Conservation (phyloP, 2,329 filamentous ascomycete genomes). For the Alternaria sp. region DNA sequence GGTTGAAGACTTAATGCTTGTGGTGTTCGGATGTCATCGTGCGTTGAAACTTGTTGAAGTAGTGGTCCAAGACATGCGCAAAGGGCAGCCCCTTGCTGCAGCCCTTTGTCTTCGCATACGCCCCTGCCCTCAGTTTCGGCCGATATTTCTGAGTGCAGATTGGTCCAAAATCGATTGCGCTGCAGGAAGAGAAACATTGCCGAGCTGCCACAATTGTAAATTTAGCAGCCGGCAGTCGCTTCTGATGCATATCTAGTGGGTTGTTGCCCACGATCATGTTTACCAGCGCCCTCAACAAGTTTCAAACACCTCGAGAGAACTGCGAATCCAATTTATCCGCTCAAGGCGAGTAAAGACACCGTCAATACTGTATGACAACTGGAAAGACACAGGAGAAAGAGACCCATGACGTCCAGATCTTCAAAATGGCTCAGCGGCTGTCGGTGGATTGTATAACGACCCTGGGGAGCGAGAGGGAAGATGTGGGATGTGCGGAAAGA, state of each 20-base stretch:
- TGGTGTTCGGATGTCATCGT: background rate
- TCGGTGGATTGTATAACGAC: background rate
- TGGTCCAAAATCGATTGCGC: background rate
- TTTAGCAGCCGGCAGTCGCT: background rate
- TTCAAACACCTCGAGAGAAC: background rate
- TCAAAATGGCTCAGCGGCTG: background rate
- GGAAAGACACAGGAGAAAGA: background rate
- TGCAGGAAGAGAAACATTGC: background rate
- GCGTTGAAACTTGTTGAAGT: background rate
- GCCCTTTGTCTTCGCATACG: background rate
- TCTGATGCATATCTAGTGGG: background rate
- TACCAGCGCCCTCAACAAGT: background rate
- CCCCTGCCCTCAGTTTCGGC: background rate
- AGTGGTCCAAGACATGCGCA: background rate
- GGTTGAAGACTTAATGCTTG: background rate
- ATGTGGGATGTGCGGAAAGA: background rate
- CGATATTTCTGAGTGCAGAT: background rate
- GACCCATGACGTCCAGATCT: background rate
- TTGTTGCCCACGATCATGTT: background rate
- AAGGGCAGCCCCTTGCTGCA: background rate
- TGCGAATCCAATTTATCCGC: background rate
- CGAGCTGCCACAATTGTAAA: background rate
- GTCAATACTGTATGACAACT: background rate
- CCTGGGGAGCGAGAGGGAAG: background rate
- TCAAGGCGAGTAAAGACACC: background rate